These are phyloP conservation scores for Aspergillus sparsus DNA, from an alignment of 495 filamentous ascomycete species.

Conservation along the genomic window DNA sequence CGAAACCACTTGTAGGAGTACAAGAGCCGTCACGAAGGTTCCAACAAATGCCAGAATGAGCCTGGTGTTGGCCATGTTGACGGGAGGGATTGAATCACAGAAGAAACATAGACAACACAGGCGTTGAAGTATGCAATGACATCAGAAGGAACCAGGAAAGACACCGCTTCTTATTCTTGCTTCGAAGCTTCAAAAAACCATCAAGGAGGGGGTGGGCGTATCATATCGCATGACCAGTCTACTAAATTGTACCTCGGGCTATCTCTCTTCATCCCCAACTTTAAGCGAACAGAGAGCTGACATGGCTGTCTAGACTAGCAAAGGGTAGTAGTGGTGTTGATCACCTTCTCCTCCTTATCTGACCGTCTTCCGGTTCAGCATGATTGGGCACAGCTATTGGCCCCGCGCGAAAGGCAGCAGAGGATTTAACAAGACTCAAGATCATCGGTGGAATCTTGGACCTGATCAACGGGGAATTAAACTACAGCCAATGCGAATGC, in stretches of 20 bases:
- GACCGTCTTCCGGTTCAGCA: neutral
- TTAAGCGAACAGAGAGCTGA: slow-evolving; percentile 6
- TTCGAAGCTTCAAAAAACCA: neutral
- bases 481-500: neutral
- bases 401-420: slow-evolving; percentile 14
- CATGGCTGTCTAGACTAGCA: slow-evolving; percentile 8
- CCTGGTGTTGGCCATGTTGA: slow-evolving; percentile 36
- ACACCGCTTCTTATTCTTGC: slow-evolving; percentile 9
- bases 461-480: neutral
- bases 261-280: slow-evolving; percentile 9
- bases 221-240: slow-evolving; percentile 16
- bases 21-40: slow-evolving; percentile 28
- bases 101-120: neutral
- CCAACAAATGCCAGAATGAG: slow-evolving; percentile 29
- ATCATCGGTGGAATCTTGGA: slow-evolving; percentile 8
- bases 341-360: neutral
- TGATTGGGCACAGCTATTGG: slow-evolving; percentile 15
- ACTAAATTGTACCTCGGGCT: neutral
- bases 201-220: slow-evolving; percentile 4
- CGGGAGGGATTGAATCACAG: neutral
- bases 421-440: slow-evolving; percentile 4
- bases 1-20: slow-evolving; percentile 36
- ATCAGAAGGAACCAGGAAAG: slow-evolving; percentile 5
- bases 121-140: slow-evolving; percentile 10
- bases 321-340: slow-evolving; percentile 20